Percentiles rank a stretch among this genome's conserved stretches.
phyloP scores from a whole-genome alignment of 345 rosid genomes.

The Bruguiera sexangula region DNA sequence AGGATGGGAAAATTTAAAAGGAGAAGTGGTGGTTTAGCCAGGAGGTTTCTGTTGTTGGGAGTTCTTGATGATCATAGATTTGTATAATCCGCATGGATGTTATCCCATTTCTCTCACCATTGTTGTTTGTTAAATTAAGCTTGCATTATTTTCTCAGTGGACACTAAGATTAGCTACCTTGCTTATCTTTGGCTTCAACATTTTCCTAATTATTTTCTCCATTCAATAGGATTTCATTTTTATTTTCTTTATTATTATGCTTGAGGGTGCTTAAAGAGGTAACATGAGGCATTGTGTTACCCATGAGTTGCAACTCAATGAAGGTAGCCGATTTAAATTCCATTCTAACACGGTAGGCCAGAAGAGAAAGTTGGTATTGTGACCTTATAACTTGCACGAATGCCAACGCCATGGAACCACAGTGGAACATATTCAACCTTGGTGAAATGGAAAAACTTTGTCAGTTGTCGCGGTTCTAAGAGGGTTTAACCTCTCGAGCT shows the following conservation, averaged over 20 bases:
- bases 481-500: too few relatives aligned
- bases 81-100: constrained; percentile 15
- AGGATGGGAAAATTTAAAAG: neutral
- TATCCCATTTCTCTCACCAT: neutral
- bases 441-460: too few relatives aligned
- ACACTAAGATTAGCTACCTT: neutral
- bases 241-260: neutral
- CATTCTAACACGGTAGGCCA: too few relatives aligned
- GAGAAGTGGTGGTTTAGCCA: neutral
- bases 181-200: neutral
- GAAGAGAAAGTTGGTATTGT: too few relatives aligned
- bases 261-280: neutral
- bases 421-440: too few relatives aligned
- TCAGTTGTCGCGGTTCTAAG: too few relatives aligned
- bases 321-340: too few relatives aligned
- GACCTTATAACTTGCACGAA: too few relatives aligned
- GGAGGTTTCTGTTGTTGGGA: neutral
- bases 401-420: too few relatives aligned
- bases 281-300: too few relatives aligned
- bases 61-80: constrained; percentile 2
- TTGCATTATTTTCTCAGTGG: neutral
- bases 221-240: neutral
- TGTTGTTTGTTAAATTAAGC: constrained; percentile 2
- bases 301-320: too few relatives aligned
- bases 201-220: neutral